Evolutionary conservation across 345 rosid genomes (phyloP).

Genomic region (Dipteronia sinensis): DNA sequence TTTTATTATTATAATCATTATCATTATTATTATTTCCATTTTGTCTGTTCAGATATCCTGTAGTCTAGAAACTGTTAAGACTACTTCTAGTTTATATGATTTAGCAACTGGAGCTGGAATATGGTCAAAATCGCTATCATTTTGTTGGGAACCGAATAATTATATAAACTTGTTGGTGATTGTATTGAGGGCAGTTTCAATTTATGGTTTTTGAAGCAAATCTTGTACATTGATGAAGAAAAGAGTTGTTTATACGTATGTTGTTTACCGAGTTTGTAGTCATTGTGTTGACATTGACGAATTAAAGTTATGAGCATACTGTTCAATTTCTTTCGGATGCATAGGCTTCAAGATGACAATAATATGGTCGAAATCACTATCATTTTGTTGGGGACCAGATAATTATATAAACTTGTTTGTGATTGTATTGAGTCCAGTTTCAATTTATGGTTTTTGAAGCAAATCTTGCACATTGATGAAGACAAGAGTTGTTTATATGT

Average conservation of each 20-base stretch:
- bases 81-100: not conserved
- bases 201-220: not conserved
- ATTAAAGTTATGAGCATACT: not conserved
- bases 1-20: too few species aligned
- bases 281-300: not conserved
- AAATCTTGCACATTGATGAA: not conserved
- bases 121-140: not conserved
- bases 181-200: not conserved
- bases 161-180: not conserved
- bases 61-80: not conserved
- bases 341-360: too few species aligned
- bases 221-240: not conserved
- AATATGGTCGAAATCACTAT: not conserved
- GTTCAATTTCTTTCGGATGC: too few species aligned
- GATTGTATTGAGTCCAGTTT: not conserved
- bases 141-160: too few species aligned
- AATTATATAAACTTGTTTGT: not conserved
- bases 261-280: not conserved
- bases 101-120: not conserved
- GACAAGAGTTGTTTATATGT: not conserved
- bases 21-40: not conserved
- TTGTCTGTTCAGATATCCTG: not conserved
- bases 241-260: not conserved
- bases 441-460: not conserved
- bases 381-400: not conserved